Evolutionary conservation across 768 basidiomycete genomes (phyloP), one percentile per base, ranked within the genome.

Genomic region (Cantharellus anzutake): DNA sequence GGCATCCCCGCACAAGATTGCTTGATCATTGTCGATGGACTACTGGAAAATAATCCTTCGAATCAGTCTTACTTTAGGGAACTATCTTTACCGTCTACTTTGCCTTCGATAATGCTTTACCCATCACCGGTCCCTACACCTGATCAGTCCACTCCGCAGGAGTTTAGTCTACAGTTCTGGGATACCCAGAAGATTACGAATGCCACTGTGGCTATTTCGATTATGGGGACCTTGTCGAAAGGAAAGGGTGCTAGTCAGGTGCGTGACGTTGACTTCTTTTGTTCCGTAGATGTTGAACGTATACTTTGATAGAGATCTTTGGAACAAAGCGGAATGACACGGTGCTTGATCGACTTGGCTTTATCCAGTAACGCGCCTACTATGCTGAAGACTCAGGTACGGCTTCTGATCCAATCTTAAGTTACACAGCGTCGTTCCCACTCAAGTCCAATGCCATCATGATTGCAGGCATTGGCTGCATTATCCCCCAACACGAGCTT

Each of bases 61-160:
- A 99, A 98, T 69, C 93, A 99, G 91, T 96, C 91, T 68, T 98
- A 96, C 74, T 96, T 99, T 73, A 83, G 88, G 55, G 92, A 93
- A 72, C 87, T 90, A 1, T 69, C 84, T 62, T 72, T 93, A 64
- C 77, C 83, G 64, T 70, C 84, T 61, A 65, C 83, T 59, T 65
- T 92, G 61, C 78, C 82, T 63, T 80, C 77, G 37, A 76, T 84
- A 34, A 76, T 85, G 51, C 81, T 80, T 52, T 91, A 83, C 69
- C 86, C 84, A 39, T 76, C 80, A 38, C 76, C 74, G 52, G 69
- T 86, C 1, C 77, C 78, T 40, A 69, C 61, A 2, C 58, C 62
- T 7, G 78, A 78, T 59, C 77, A 79, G 59, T 66, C 73, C 3
- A 76, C 78, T n/a, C 86, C 83, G 1, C 88, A 96, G 68, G 84